These are phyloP conservation scores for Brassica cretica DNA, from an alignment of 345 rosid genomes.

Conservation along the genomic window DNA sequence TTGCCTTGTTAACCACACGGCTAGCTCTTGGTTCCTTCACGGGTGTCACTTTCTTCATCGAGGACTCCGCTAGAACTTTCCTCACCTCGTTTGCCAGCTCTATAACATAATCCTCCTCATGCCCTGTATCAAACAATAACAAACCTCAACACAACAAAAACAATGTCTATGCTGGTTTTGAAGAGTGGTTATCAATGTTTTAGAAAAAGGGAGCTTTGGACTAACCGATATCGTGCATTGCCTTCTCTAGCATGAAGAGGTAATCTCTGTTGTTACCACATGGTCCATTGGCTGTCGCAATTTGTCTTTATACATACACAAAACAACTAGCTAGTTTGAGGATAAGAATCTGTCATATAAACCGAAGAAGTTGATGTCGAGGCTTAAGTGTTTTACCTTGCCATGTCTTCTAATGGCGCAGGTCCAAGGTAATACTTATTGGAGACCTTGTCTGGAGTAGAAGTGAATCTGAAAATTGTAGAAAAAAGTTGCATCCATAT, in stretches of 20 bases:
- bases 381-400: slow-evolving; percentile 50
- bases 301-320: slow-evolving; percentile 56
- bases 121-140: slow-evolving; percentile 46
- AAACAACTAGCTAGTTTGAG: slow-evolving; percentile 8
- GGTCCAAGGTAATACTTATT: slow-evolving; percentile 96
- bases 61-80: slow-evolving; percentile 51
- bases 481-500: background rate
- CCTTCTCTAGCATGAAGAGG: slow-evolving; percentile 80
- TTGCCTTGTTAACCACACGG: slow-evolving; percentile 43
- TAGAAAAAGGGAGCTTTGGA: slow-evolving; percentile 14
- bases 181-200: slow-evolving; percentile 2
- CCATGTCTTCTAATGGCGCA: slow-evolving; percentile 93
- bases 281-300: slow-evolving; percentile 92
- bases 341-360: background rate
- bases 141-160: background rate
- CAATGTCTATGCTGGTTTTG: background rate
- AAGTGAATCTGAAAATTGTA: slow-evolving; percentile 66
- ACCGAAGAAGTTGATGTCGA: background rate
- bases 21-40: slow-evolving; percentile 33
- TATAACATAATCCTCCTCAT: slow-evolving; percentile 77
- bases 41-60: background rate
- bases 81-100: slow-evolving; percentile 92
- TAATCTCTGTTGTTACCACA: slow-evolving; percentile 96
- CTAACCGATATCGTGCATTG: slow-evolving; percentile 83
- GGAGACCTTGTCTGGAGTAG: slow-evolving; percentile 78